phyloP scores from a whole-genome alignment of 2,329 filamentous ascomycete genomes.

The Phyllosticta citriasiana region DNA sequence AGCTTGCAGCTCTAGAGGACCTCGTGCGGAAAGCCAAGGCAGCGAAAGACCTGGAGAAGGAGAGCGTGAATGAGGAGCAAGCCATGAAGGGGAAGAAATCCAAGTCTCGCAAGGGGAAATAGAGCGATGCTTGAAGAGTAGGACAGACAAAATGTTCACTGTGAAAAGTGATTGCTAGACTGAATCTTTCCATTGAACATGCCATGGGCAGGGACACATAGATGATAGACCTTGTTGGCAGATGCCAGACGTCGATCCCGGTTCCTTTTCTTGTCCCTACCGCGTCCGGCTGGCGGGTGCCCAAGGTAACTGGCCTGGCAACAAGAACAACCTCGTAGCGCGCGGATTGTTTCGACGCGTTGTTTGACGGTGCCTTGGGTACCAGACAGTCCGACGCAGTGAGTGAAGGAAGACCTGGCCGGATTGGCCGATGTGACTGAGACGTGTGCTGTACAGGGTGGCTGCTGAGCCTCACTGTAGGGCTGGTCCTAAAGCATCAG shows the following conservation, averaged over 20 bases:
- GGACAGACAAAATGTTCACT: neutral
- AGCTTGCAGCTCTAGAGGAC: conserved; percentile 12
- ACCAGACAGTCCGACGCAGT: neutral
- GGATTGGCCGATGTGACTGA: neutral
- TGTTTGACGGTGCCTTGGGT: neutral
- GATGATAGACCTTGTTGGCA: too few species aligned
- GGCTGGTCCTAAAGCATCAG: neutral
- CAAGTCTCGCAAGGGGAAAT: neutral
- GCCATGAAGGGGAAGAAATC: conserved; percentile 12
- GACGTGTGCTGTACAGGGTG: neutral
- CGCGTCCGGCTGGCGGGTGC: too few species aligned
- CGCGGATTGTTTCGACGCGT: neutral
- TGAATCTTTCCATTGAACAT: neutral
- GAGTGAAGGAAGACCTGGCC: neutral
- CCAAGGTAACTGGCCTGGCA: too few species aligned
- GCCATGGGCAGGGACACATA: neutral
- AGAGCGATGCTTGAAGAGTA: neutral
- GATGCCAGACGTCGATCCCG: too few species aligned
- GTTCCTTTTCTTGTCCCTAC: too few species aligned
- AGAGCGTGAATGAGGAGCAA: conserved; percentile 11
- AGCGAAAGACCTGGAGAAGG: conserved; percentile 7
- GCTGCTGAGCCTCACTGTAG: neutral
- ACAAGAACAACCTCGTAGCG: too few species aligned
- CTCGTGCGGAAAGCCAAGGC: conserved; percentile 11
- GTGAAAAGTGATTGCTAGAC: neutral